Conservation (phyloP, 2,329 filamentous ascomycete genomes). For the Talaromyces islandicus region DNA sequence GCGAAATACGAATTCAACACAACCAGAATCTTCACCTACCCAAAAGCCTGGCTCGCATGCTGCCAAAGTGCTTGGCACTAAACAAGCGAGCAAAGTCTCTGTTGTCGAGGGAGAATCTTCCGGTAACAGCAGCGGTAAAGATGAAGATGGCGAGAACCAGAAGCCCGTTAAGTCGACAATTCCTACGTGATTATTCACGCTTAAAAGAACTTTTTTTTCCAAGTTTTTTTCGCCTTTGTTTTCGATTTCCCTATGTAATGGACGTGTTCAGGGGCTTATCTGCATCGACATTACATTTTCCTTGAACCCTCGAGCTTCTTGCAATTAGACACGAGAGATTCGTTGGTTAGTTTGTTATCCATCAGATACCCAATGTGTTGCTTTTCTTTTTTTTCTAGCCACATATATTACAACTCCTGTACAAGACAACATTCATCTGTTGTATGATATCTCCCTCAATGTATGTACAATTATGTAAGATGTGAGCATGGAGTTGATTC, state of each 20-base stretch:
- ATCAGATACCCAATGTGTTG: conserved; percentile 29
- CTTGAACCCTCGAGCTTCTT: conserved; percentile 1
- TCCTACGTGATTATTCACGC: background rate
- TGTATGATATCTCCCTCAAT: background rate
- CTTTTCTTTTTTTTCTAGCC: conserved; percentile 3
- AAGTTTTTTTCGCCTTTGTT: background rate
- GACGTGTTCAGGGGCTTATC: background rate
- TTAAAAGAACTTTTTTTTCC: background rate
- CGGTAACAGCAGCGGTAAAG: conserved; percentile 22
- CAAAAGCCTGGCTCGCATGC: background rate
- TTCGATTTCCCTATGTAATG: background rate
- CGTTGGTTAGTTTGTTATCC: conserved; percentile 7
- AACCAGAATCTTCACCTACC: conserved; percentile 1
- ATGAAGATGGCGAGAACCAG: conserved; percentile 14
- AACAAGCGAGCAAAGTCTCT: conserved; percentile 9
- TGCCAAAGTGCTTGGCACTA: background rate
- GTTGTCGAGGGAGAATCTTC: conserved; percentile 21
- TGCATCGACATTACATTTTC: background rate
- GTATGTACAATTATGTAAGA: background rate
- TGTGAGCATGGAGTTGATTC: background rate
- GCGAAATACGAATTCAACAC: background rate
- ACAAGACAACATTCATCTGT: background rate
- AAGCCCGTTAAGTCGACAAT: background rate
- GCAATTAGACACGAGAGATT: conserved; percentile 2
- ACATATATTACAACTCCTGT: background rate